A percentile compares a stretch with the other conserved stretches of the same genome.
Conservation (phyloP, 768 basidiomycete genomes). For the Tricholoma terreum region DNA sequence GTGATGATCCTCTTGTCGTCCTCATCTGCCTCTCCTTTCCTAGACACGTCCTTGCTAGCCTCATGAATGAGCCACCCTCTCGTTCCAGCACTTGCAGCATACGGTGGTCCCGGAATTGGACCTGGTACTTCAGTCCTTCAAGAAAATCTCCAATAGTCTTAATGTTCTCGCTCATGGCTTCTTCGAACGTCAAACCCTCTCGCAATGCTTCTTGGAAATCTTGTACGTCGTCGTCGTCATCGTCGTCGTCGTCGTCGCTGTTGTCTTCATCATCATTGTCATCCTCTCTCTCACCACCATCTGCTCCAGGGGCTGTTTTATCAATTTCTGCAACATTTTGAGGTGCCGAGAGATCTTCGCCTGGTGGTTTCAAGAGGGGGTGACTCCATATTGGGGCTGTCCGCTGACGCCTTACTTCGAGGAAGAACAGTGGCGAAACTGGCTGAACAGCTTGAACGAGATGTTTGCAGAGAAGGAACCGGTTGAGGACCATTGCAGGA, state of each 20-base stretch:
- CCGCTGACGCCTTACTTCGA: background rate
- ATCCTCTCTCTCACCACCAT: background rate
- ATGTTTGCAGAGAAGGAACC: background rate
- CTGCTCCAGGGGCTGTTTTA: too few relatives aligned
- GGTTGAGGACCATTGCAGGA: too few relatives aligned
- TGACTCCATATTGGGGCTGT: background rate
- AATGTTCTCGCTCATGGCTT: constrained; percentile 16
- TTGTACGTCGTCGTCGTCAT: background rate
- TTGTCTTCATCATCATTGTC: background rate
- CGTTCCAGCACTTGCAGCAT: constrained; percentile 20
- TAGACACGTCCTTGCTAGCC: constrained; percentile 19
- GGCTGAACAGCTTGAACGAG: background rate
- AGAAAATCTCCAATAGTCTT: constrained; percentile 17
- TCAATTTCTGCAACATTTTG: background rate
- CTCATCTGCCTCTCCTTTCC: background rate
- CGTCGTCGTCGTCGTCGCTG: background rate
- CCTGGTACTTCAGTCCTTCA: constrained; percentile 19
- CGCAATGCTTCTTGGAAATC: too few relatives aligned
- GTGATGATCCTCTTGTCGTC: too few relatives aligned
- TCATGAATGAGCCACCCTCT: constrained; percentile 17
- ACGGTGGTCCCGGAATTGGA: constrained; percentile 22
- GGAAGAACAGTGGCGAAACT: background rate
- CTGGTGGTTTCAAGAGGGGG: background rate
- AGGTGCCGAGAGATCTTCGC: background rate
- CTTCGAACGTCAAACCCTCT: constrained; percentile 14